Conservation (phyloP, 2,329 filamentous ascomycete genomes). For the Scleromitrula shiraiana region DNA sequence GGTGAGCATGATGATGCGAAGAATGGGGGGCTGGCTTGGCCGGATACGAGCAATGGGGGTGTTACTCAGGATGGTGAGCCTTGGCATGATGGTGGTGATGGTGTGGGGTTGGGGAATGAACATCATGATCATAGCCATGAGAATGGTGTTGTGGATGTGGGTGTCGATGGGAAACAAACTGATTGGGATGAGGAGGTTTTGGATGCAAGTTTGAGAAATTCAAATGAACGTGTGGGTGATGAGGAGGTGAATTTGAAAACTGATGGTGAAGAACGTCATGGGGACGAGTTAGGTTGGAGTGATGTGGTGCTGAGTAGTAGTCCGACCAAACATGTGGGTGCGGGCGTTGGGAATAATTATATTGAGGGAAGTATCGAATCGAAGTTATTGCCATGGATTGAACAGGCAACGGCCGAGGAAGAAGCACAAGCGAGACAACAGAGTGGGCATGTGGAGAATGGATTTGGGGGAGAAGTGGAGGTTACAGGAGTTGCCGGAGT, state of each 20-base stretch:
- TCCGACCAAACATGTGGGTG: background rate
- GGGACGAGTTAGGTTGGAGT: conserved; percentile 1
- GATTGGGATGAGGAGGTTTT: background rate
- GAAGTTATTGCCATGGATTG: conserved; percentile 7
- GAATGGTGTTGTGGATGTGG: background rate
- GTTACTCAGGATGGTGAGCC: too few species aligned
- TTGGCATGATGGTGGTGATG: too few species aligned
- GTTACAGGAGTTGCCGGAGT: background rate
- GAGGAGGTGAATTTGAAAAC: background rate
- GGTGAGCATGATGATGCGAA: conserved; percentile 1
- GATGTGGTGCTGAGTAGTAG: conserved; percentile 2
- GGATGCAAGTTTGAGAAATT: background rate
- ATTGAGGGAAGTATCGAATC: conserved; percentile 8
- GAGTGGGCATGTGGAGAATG: background rate
- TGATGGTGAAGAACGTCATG: background rate
- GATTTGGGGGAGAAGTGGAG: background rate
- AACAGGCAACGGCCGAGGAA: conserved; percentile 6
- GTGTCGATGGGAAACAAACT: background rate
- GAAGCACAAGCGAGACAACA: conserved; percentile 1
- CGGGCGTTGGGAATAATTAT: background rate
- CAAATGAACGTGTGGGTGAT: background rate
- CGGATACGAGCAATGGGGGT: background rate
- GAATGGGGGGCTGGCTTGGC: background rate
- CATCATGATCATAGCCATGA: too few species aligned
- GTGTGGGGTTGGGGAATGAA: too few species aligned